Evolutionary conservation across 1,284 basidiomycete species (phyloP).

Genomic region (Puccinia hordei): DNA sequence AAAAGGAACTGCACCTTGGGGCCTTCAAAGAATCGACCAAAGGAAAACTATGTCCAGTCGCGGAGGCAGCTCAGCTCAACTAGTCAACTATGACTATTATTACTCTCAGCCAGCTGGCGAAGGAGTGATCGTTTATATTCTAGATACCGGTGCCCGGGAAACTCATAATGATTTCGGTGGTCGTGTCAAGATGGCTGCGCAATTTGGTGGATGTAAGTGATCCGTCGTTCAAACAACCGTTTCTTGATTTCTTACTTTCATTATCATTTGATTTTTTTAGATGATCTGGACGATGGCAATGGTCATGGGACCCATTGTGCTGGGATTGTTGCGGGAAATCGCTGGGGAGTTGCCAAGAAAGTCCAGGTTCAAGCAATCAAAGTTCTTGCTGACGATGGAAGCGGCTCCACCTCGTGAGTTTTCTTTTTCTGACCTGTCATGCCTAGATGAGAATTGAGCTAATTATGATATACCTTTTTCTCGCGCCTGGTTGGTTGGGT

Average conservation of each 20-base stretch:
- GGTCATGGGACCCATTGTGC: conserved; percentile 61
- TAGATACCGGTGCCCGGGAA: conserved; percentile 41
- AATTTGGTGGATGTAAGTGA: conserved; percentile 49
- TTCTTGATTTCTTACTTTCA: not conserved
- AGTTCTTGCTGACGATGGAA: conserved; percentile 52
- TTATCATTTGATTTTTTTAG: conserved; percentile 2
- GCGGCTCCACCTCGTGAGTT: conserved; percentile 51
- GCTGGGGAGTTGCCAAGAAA: conserved; percentile 53
- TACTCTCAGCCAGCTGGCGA: conserved; percentile 38
- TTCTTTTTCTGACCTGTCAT: not conserved
- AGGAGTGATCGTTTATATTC: conserved; percentile 35
- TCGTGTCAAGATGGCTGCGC: conserved; percentile 40
- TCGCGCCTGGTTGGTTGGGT: not conserved
- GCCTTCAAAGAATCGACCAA: conserved; percentile 40
- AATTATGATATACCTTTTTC: not conserved
- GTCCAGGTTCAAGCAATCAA: conserved; percentile 53
- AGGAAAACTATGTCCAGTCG: not conserved
- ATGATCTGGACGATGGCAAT: conserved; percentile 55
- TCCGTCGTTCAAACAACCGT: not conserved
- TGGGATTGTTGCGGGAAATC: conserved; percentile 51
- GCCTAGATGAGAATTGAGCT: not conserved
- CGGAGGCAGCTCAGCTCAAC: conserved; percentile 15
- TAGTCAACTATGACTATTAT: conserved; percentile 35
- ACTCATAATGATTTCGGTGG: conserved; percentile 38
- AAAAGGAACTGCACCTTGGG: conserved; percentile 46